These are phyloP conservation scores for Cafeteria roenbergensis DNA, from an alignment of 108 stramenopile species.

Conservation along the genomic window DNA sequence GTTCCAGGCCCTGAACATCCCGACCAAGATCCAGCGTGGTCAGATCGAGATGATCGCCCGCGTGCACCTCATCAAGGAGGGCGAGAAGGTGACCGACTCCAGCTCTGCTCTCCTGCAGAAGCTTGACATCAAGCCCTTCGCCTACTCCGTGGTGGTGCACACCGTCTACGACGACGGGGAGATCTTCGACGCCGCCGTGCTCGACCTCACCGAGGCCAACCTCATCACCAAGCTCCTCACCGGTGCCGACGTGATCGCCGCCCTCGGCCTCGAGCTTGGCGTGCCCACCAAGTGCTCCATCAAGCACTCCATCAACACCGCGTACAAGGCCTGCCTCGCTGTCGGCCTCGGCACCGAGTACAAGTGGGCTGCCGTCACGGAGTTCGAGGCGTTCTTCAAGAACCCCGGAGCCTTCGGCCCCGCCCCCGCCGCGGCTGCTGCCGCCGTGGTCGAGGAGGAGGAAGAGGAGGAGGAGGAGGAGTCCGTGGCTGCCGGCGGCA, in stretches of 20 bases:
- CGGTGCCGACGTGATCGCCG: conserved; percentile 64
- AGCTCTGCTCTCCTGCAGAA: conserved; percentile 72
- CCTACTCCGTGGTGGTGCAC: conserved; percentile 78
- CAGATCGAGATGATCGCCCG: conserved; percentile 94
- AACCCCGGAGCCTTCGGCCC: conserved; percentile 27
- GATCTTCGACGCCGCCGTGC: conserved; percentile 85
- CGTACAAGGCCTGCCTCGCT: conserved; percentile 81
- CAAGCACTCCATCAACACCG: conserved; percentile 90
- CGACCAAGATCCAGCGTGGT: conserved; percentile 78
- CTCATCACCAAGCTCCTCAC: conserved; percentile 68
- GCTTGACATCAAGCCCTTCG: conserved; percentile 89
- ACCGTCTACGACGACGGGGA: conserved; percentile 84
- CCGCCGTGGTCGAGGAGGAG: conserved; percentile 21
- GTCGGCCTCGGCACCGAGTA: conserved; percentile 68
- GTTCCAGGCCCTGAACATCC: conserved; percentile 96
- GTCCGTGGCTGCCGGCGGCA: conserved; percentile 27
- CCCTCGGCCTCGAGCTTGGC: conserved; percentile 68
- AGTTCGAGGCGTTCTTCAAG: conserved; percentile 42
- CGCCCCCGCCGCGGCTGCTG: conserved; percentile 28
- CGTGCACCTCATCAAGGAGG: conserved; percentile 69
- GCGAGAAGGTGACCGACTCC: conserved; percentile 70
- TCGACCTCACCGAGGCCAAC: conserved; percentile 85
- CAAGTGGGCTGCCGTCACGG: conserved; percentile 79
- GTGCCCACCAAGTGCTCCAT: conserved; percentile 83
- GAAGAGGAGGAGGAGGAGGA: conserved; percentile 24